Conservation (phyloP, 345 rosid genomes). For the Cardiospermum halicacabum region DNA sequence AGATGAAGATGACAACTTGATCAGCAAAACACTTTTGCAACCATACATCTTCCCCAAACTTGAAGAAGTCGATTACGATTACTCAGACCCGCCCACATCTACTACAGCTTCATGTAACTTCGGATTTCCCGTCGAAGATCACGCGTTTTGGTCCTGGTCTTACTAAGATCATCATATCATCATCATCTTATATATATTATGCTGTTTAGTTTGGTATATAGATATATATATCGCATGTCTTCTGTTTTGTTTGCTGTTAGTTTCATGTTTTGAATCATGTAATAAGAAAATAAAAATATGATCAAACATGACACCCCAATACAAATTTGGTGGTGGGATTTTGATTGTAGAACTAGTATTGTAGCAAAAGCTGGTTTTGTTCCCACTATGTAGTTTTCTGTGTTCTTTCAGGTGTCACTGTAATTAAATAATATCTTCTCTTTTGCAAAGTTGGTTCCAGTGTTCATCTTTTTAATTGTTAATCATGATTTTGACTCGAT, state of each 20-base stretch:
- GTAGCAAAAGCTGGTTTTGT: slow-evolving; percentile 10
- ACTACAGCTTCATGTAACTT: slow-evolving; percentile 38
- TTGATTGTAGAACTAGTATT: slow-evolving; percentile 15
- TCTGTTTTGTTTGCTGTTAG: not conserved
- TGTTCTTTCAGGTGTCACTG: slow-evolving; percentile 13
- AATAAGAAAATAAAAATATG: slow-evolving; percentile 18
- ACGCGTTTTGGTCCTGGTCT: slow-evolving; percentile 56
- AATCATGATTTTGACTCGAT: too few relatives aligned
- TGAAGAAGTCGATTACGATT: slow-evolving; percentile 38
- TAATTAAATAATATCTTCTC: slow-evolving; percentile 24
- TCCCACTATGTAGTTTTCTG: slow-evolving; percentile 19
- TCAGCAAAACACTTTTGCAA: slow-evolving; percentile 30
- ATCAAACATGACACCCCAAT: slow-evolving; percentile 15
- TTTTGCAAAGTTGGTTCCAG: not conserved
- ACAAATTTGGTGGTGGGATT: slow-evolving; percentile 15
- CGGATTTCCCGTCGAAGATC: slow-evolving; percentile 46
- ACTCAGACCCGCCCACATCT: slow-evolving; percentile 32
- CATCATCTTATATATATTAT: not conserved
- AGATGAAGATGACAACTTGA: slow-evolving; percentile 49
- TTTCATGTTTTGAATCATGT: too few relatives aligned
- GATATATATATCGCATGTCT: not conserved
- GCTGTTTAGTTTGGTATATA: slow-evolving; percentile 1
- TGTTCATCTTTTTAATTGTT: not conserved
- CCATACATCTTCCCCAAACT: slow-evolving; percentile 38
- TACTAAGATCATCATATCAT: slow-evolving; percentile 19